Percentiles rank a stretch among this genome's conserved stretches.
phyloP scores from a whole-genome alignment of 768 basidiomycete species.

The Gyrodon lividus region DNA sequence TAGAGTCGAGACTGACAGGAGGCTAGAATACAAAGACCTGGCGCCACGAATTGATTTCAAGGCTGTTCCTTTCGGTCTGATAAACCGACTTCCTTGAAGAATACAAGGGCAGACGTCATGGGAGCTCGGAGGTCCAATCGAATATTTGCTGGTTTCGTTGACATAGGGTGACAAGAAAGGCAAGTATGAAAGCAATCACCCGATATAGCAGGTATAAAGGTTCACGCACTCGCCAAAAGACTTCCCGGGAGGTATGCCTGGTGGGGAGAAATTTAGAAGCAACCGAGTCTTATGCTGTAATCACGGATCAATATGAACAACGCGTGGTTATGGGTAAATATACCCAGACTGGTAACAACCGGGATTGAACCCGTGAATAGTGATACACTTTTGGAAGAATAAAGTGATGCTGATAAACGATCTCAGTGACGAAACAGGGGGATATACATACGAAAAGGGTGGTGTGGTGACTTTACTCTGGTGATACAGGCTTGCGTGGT shows the following conservation, averaged over 20 bases:
- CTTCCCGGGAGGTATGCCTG: neutral
- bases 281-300: neutral
- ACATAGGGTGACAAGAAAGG: constrained; percentile 22
- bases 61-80: constrained; percentile 9
- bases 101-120: constrained; percentile 23
- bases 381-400: constrained; percentile 17
- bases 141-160: neutral
- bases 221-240: too few species aligned
- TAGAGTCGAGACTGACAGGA: neutral
- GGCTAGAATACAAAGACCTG: constrained; percentile 19
- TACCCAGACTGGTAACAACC: neutral
- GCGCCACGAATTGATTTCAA: neutral
- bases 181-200: constrained; percentile 30
- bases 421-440: constrained; percentile 4
- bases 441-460: neutral
- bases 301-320: neutral
- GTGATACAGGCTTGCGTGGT: constrained; percentile 13
- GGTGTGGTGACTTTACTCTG: neutral
- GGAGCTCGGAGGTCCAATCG: neutral
- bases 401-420: neutral
- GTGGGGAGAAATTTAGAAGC: neutral
- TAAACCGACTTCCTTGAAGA: constrained; percentile 24
- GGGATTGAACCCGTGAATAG: constrained; percentile 1
- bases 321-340: neutral
- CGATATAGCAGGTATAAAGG: constrained; percentile 25